Evolutionary conservation across 164 flowering plant species (phyloP).

Genomic region (Tinospora cordifolia): DNA sequence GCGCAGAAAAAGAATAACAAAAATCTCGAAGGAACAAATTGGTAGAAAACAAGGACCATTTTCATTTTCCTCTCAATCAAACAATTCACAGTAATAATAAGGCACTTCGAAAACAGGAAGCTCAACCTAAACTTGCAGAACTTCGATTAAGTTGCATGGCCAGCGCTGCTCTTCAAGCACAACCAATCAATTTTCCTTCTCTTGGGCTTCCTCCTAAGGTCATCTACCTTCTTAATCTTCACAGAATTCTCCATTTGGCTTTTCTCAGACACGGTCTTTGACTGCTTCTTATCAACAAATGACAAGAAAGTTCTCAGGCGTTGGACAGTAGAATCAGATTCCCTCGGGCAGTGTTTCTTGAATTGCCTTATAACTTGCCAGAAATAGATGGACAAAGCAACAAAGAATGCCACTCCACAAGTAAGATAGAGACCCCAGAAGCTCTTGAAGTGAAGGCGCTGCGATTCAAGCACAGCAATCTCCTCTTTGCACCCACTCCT

Average conservation of each 20-base stretch:
- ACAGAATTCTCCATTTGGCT: conserved; percentile 17
- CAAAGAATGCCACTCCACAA: conserved; percentile 45
- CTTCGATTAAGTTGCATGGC: background rate
- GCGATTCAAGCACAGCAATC: conserved; percentile 26
- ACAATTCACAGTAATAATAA: background rate
- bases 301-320: conserved; percentile 42
- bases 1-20: background rate
- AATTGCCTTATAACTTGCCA: conserved; percentile 29
- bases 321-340: conserved; percentile 18
- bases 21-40: background rate
- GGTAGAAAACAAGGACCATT: background rate
- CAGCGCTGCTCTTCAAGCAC: background rate
- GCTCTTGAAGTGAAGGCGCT: conserved; percentile 53
- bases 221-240: conserved; percentile 19
- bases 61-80: background rate
- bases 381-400: conserved; percentile 49
- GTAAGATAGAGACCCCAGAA: conserved; percentile 71
- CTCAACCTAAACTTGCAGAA: background rate
- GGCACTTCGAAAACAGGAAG: background rate
- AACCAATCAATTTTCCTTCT: conserved; percentile 22
- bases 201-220: conserved; percentile 16
- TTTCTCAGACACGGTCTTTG: conserved; percentile 29
- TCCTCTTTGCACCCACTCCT: conserved; percentile 31
- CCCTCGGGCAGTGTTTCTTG: conserved; percentile 22
- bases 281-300: conserved; percentile 38